Percentiles rank a stretch among this genome's conserved stretches.
Conservation (phyloP, 148 eudicot genomes). For the Rhododendron henanense region DNA sequence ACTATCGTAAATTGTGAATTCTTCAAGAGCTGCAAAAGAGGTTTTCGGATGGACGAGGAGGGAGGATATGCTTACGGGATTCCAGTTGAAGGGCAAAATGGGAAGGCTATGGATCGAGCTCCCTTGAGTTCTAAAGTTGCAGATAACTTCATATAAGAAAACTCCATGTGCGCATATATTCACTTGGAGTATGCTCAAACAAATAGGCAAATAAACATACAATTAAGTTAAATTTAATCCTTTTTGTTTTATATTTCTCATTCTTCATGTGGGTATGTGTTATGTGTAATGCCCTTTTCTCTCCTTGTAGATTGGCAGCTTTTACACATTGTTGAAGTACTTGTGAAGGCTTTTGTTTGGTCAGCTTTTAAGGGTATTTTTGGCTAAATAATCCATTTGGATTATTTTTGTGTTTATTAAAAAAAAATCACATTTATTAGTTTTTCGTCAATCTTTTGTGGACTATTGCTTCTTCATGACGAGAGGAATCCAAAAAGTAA, state of each 20-base stretch:
- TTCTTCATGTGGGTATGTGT: background rate
- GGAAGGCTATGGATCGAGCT: conserved; percentile 14
- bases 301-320: background rate
- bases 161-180: background rate
- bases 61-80: conserved; percentile 1
- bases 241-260: background rate
- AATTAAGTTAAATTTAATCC: background rate
- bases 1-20: conserved; percentile 50
- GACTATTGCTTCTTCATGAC: no score
- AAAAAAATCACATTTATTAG: no score
- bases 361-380: background rate
- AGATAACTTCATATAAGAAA: background rate
- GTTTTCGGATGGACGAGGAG: conserved; percentile 6
- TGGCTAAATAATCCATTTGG: no score
- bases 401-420: no score
- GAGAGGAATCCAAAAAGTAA: no score
- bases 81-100: background rate
- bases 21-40: conserved; percentile 44
- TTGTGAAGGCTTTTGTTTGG: background rate
- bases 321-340: background rate
- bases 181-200: background rate
- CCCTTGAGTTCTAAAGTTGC: conserved; percentile 5
- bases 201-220: background rate
- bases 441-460: no score
- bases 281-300: background rate